Evolutionary conservation across 805 yeast genomes (phyloP).

Genomic region (Myxozyma mucilagina): DNA sequence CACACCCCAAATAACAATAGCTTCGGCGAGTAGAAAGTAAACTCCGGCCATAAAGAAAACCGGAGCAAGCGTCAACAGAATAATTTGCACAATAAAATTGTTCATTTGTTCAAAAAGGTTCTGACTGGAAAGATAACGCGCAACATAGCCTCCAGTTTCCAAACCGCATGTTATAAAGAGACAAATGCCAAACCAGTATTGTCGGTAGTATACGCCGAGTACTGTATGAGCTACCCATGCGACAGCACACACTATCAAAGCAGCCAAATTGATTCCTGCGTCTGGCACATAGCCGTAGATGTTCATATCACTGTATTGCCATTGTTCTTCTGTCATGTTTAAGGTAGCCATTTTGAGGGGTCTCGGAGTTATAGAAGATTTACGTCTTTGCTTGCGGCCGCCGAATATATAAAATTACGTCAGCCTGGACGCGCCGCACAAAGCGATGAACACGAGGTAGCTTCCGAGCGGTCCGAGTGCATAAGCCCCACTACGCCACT

Average conservation of each 20-base stretch:
- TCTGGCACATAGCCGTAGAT: constrained; percentile 46
- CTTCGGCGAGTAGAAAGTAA: constrained; percentile 68
- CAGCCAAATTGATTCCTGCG: constrained; percentile 58
- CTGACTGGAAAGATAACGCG: constrained; percentile 51
- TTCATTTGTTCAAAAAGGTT: constrained; percentile 35
- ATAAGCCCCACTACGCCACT: too few species aligned
- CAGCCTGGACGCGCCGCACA: too few species aligned
- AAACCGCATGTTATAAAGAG: constrained; percentile 52
- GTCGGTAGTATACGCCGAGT: constrained; percentile 50
- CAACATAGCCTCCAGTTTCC: constrained; percentile 70
- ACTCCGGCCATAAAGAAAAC: constrained; percentile 84
- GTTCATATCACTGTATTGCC: background rate
- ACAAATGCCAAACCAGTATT: constrained; percentile 66
- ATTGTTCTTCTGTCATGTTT: background rate
- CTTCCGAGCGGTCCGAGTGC: too few species aligned
- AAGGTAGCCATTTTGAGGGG: background rate
- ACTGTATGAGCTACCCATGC: constrained; percentile 47
- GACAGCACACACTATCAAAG: constrained; percentile 56
- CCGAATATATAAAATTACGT: too few species aligned
- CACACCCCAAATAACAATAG: constrained; percentile 61
- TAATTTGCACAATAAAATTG: constrained; percentile 62
- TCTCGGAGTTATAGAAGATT: too few species aligned
- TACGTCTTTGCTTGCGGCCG: too few species aligned
- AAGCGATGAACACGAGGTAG: too few species aligned
- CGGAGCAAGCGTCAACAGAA: constrained; percentile 74